These are phyloP conservation scores for Pichia sp. DNA, from an alignment of 1,139 yeast species.

Conservation along the genomic window DNA sequence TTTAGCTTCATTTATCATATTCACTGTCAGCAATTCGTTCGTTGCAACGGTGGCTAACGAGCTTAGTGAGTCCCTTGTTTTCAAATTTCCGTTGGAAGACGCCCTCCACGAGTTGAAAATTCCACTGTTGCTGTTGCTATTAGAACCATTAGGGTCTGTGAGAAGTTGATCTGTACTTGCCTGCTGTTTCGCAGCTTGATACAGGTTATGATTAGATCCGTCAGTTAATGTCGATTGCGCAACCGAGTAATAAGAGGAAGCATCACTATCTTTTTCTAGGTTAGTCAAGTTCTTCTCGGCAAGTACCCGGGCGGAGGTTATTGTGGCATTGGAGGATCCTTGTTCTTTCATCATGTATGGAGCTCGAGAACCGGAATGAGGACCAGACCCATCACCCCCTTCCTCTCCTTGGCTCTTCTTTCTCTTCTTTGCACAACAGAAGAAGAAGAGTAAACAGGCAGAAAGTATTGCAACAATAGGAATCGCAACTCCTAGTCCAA, in stretches of 20 bases:
- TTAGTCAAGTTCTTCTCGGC: conserved; percentile 50
- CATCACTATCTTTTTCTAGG: conserved; percentile 32
- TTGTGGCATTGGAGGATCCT: conserved; percentile 11
- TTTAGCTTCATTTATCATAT: conserved; percentile 57
- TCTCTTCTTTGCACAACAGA: conserved; percentile 52
- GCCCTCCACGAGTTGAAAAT: conserved; percentile 64
- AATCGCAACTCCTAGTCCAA: conserved; percentile 84
- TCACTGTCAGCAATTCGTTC: conserved; percentile 74
- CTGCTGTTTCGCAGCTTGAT: conserved; percentile 17
- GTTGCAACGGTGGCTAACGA: conserved; percentile 86
- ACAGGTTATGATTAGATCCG: conserved; percentile 20
- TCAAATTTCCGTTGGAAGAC: conserved; percentile 36
- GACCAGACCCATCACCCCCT: conserved; percentile 28
- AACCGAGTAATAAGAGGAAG: conserved; percentile 30
- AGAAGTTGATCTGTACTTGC: conserved; percentile 14
- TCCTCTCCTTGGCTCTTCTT: conserved; percentile 34
- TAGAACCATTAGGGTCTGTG: neutral
- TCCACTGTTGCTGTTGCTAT: conserved; percentile 8
- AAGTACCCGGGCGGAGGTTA: conserved; percentile 30
- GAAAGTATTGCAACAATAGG: conserved; percentile 54
- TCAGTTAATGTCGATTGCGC: conserved; percentile 21
- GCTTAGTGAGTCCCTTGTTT: conserved; percentile 57
- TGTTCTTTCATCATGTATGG: conserved; percentile 35
- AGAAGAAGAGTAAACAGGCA: conserved; percentile 47
- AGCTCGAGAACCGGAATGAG: conserved; percentile 34